A percentile compares a stretch with the other conserved stretches of the same genome.
phyloP scores from a whole-genome alignment of 228 moss, liverwort and hornwort genomes.

The Sphagnum fallax region DNA sequence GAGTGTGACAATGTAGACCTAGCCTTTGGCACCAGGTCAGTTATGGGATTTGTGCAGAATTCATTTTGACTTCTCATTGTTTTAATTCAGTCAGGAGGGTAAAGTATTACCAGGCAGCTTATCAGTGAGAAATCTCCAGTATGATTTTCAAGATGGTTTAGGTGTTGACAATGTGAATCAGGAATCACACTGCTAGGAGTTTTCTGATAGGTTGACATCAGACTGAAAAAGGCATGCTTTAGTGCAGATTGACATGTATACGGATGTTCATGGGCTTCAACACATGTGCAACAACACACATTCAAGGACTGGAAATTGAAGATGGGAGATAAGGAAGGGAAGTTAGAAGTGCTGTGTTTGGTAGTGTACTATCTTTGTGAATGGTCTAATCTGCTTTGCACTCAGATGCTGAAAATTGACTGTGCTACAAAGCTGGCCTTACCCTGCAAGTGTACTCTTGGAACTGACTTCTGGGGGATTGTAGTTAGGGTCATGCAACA shows the following conservation, averaged over 20 bases:
- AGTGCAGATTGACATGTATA: conserved; percentile 17
- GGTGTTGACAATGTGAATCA: background rate
- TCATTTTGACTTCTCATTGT: background rate
- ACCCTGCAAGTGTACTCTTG: too few relatives aligned
- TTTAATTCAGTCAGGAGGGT: background rate
- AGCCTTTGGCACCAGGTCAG: background rate
- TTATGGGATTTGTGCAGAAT: background rate
- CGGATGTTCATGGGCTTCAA: conserved; percentile 20
- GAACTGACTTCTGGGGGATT: too few relatives aligned
- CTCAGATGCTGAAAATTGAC: too few relatives aligned
- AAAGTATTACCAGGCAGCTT: background rate
- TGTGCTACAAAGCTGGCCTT: too few relatives aligned
- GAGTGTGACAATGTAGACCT: conserved; percentile 1
- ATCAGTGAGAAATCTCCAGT: too few relatives aligned
- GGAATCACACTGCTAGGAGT: background rate
- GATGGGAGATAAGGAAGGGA: too few relatives aligned
- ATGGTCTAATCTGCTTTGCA: too few relatives aligned
- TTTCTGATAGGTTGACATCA: background rate
- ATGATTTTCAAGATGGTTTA: background rate
- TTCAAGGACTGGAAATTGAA: too few relatives aligned
- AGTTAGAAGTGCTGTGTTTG: too few relatives aligned
- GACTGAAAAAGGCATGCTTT: background rate
- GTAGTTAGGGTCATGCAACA: too few relatives aligned
- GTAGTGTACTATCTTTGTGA: too few relatives aligned
- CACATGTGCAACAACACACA: background rate